Evolutionary conservation across 1,284 basidiomycete genomes (phyloP).

Genomic region (Apiotrichum sp.): DNA sequence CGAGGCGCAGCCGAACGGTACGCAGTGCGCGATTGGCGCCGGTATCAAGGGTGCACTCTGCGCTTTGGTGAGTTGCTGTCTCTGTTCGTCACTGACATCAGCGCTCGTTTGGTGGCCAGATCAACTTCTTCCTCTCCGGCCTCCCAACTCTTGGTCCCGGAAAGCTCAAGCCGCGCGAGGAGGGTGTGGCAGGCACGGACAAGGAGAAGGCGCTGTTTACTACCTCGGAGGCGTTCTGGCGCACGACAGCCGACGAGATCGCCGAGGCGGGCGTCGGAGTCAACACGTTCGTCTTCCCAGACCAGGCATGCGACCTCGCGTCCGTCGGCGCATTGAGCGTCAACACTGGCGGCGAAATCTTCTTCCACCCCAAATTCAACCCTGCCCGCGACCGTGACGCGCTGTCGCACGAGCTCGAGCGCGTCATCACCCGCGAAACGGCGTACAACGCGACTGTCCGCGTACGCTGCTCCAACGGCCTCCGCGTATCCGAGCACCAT

Average conservation of each 20-base stretch:
- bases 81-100: neutral
- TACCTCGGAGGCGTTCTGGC: constrained; percentile 72
- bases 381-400: constrained; percentile 61
- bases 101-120: constrained; percentile 77
- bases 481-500: constrained; percentile 64
- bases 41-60: constrained; percentile 68
- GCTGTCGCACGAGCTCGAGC: constrained; percentile 65
- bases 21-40: constrained; percentile 67
- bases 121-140: constrained; percentile 72
- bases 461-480: constrained; percentile 78
- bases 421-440: constrained; percentile 65
- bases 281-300: constrained; percentile 81
- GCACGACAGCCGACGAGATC: constrained; percentile 76
- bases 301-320: constrained; percentile 77
- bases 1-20: constrained; percentile 46
- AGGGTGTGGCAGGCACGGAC: constrained; percentile 79
- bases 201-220: constrained; percentile 77
- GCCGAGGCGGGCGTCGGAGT: constrained; percentile 85
- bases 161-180: constrained; percentile 57
- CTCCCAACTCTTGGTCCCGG: constrained; percentile 76
- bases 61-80: constrained; percentile 48
- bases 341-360: constrained; percentile 85
- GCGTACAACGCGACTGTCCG: constrained; percentile 77
- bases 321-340: constrained; percentile 71
- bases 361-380: constrained; percentile 86